phyloP scores from a whole-genome alignment of 805 yeast species.

The Zygoascus flipseniorum region DNA sequence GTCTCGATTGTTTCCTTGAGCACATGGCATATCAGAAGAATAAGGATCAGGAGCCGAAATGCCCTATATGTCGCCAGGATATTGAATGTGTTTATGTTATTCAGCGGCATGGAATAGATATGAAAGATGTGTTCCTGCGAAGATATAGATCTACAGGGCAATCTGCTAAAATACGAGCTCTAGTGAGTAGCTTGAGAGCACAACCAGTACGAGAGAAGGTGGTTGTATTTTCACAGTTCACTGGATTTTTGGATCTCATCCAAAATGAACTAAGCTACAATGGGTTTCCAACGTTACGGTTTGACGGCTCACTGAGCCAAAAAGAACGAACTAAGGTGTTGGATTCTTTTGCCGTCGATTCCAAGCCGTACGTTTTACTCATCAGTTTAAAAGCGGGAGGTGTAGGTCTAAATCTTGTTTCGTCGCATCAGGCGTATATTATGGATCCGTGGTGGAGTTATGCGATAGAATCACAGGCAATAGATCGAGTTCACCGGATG shows the following conservation, averaged over 20 bases:
- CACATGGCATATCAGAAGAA: conserved; percentile 61
- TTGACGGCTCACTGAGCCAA: conserved; percentile 73
- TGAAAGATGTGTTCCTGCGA: conserved; percentile 15
- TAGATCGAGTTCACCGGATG: conserved; percentile 83
- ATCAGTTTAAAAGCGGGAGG: conserved; percentile 89
- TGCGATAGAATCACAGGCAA: conserved; percentile 83
- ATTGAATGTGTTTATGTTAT: conserved; percentile 44
- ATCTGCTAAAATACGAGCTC: conserved; percentile 67
- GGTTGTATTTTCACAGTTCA: conserved; percentile 87
- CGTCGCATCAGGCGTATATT: conserved; percentile 76
- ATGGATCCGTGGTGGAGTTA: conserved; percentile 99
- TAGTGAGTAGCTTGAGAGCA: conserved; percentile 47
- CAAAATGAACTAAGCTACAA: conserved; percentile 47
- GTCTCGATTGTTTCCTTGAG: conserved; percentile 62
- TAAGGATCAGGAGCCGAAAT: conserved; percentile 40
- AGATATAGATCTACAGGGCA: conserved; percentile 31
- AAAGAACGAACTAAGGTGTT: conserved; percentile 56
- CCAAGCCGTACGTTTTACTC: conserved; percentile 40
- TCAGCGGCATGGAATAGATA: conserved; percentile 22
- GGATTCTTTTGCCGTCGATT: conserved; percentile 38
- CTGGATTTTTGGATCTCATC: conserved; percentile 69
- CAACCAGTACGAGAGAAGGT: conserved; percentile 47
- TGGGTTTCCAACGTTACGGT: conserved; percentile 52
- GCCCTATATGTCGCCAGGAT: conserved; percentile 68
- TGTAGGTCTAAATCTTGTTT: conserved; percentile 80